A percentile compares a stretch with the other conserved stretches of the same genome.
phyloP scores from a whole-genome alignment of 179 eudicot genomes.

The Silene noctiflora region DNA sequence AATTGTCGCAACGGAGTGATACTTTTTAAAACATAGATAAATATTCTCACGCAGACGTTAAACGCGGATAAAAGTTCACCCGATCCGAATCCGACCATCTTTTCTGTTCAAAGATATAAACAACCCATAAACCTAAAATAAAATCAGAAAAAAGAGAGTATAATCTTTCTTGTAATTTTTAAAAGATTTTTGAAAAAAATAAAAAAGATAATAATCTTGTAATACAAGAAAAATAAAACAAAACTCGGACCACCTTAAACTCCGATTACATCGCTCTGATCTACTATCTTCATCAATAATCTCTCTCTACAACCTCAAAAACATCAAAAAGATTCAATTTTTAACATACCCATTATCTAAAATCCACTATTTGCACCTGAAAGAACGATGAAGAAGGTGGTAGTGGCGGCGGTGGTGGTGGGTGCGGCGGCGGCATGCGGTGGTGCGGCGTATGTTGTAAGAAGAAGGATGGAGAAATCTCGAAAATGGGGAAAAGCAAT shows the following conservation, averaged over 20 bases:
- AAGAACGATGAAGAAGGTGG: conserved; percentile 61
- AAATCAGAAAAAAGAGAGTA: too few species aligned
- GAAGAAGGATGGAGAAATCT: conserved; percentile 55
- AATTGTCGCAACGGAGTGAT: too few species aligned
- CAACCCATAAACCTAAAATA: too few species aligned
- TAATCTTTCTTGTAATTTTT: too few species aligned
- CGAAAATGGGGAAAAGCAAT: conserved; percentile 61
- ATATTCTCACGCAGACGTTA: too few species aligned
- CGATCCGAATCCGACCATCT: too few species aligned
- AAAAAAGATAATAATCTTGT: too few species aligned
- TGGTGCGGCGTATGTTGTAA: conserved; percentile 63
- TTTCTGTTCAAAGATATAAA: too few species aligned
- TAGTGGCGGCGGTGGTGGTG: conserved; percentile 63
- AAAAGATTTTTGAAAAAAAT: too few species aligned
- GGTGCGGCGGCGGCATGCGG: conserved; percentile 65
- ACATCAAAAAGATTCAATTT: neutral
- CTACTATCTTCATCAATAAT: neutral
- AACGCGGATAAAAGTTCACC: too few species aligned
- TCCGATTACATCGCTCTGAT: conserved; percentile 14
- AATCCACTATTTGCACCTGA: neutral
- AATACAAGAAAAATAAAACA: neutral
- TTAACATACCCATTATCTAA: neutral
- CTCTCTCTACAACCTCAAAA: neutral
- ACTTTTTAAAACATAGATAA: too few species aligned
- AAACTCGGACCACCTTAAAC: conserved; percentile 10